These are phyloP conservation scores for Pleurotus pulmonarius DNA, from an alignment of 768 basidiomycete genomes.

Conservation along the genomic window DNA sequence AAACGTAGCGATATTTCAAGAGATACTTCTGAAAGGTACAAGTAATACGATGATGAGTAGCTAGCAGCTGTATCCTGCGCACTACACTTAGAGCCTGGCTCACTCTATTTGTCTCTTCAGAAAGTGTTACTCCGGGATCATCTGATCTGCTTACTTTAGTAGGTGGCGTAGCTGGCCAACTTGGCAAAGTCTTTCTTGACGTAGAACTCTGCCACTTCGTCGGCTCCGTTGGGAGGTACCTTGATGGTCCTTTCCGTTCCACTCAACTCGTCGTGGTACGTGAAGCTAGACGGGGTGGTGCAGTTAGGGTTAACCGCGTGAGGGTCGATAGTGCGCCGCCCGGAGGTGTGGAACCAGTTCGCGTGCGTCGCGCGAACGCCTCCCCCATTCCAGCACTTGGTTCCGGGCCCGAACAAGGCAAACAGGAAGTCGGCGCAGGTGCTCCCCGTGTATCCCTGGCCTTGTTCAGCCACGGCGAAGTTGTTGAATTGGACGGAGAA, in stretches of 20 bases:
- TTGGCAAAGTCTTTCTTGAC: not conserved
- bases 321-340: not conserved
- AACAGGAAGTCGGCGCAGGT: conserved; percentile 11
- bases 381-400: conserved; percentile 15
- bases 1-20: too few relatives aligned
- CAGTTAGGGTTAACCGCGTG: not conserved
- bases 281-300: not conserved
- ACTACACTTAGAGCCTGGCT: too few relatives aligned
- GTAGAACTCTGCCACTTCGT: not conserved
- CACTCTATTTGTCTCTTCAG: too few relatives aligned
- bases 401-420: conserved; percentile 12
- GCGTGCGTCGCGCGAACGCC: conserved; percentile 7
- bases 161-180: not conserved
- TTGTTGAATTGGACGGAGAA: conserved; percentile 13
- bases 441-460: conserved; percentile 12
- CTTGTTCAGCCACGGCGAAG: conserved; percentile 12
- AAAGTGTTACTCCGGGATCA: too few relatives aligned
- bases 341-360: not conserved
- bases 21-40: too few relatives aligned
- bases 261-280: not conserved
- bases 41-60: too few relatives aligned
- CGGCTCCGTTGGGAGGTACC: not conserved
- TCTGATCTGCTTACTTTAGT: not conserved
- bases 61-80: too few relatives aligned
- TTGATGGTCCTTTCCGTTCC: not conserved